A percentile compares a stretch with the other conserved stretches of the same genome.
Evolutionary conservation across 768 basidiomycete species (phyloP).

Genomic region (Coprinopsis sp.): DNA sequence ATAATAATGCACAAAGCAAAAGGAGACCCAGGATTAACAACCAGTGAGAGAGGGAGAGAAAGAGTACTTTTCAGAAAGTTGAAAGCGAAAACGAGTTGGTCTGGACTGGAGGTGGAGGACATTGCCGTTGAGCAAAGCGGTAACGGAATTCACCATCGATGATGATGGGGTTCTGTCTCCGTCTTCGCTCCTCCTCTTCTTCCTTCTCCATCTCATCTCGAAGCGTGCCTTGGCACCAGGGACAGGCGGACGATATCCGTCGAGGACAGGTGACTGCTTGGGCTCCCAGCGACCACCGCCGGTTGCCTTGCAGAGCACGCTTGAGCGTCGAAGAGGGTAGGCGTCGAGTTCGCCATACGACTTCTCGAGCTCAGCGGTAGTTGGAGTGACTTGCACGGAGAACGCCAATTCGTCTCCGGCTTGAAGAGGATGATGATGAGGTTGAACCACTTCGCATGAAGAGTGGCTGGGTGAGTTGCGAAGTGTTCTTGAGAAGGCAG

Average conservation of each 20-base stretch:
- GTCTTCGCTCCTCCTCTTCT: slow-evolving; percentile 46
- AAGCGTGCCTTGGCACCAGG: slow-evolving; percentile 65
- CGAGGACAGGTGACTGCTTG: slow-evolving; percentile 42
- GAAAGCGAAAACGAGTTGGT: slow-evolving; percentile 50
- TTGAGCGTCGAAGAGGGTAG: slow-evolving; percentile 66
- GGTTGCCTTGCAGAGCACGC: slow-evolving; percentile 68
- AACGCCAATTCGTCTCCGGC: slow-evolving; percentile 20
- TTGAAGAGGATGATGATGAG: slow-evolving; percentile 21
- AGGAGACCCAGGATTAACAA: too few relatives aligned
- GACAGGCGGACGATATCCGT: slow-evolving; percentile 51
- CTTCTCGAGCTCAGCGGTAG: slow-evolving; percentile 38
- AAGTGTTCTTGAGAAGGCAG: slow-evolving; percentile 23
- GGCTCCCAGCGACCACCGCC: slow-evolving; percentile 83
- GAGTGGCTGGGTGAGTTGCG: slow-evolving; percentile 29
- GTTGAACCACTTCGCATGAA: slow-evolving; percentile 31
- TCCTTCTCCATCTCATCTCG: slow-evolving; percentile 69
- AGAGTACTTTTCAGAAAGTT: slow-evolving; percentile 44
- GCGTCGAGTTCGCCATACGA: slow-evolving; percentile 68
- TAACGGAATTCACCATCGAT: slow-evolving; percentile 65
- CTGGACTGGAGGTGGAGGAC: slow-evolving; percentile 34
- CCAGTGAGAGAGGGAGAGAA: slow-evolving; percentile 12
- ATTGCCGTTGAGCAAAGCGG: slow-evolving; percentile 45
- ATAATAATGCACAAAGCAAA: slow-evolving; percentile 31
- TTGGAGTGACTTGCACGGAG: slow-evolving; percentile 32
- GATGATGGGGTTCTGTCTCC: slow-evolving; percentile 59